Evolutionary conservation across 1,139 yeast genomes (phyloP).

Genomic region (Diutina pseudorugosa): DNA sequence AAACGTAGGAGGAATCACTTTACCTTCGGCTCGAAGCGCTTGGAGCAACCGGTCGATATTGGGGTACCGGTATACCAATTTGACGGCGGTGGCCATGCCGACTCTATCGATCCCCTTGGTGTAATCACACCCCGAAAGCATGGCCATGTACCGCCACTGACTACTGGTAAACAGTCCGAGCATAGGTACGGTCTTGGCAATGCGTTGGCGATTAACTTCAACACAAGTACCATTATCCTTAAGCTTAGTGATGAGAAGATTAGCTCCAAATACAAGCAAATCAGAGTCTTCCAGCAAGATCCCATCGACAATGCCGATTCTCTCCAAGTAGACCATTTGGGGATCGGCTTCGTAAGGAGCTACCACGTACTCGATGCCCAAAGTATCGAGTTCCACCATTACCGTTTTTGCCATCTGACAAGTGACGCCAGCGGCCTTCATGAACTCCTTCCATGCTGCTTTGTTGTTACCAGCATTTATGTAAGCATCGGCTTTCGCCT

Average conservation of each 20-base stretch:
- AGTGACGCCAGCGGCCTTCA: conserved; percentile 77
- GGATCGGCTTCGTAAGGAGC: conserved; percentile 99
- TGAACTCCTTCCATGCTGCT: conserved; percentile 56
- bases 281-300: conserved; percentile 94
- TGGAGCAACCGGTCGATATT: conserved; percentile 43
- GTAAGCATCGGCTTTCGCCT: conserved; percentile 38
- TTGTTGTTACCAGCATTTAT: conserved; percentile 39
- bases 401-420: conserved; percentile 85
- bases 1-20: conserved; percentile 47
- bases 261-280: conserved; percentile 78
- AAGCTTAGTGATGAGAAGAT: conserved; percentile 63
- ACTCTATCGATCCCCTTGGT: conserved; percentile 75
- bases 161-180: conserved; percentile 35
- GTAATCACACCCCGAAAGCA: conserved; percentile 91
- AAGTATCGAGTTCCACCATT: conserved; percentile 56
- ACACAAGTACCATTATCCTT: conserved; percentile 68
- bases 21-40: conserved; percentile 53
- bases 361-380: conserved; percentile 59
- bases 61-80: conserved; percentile 38
- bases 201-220: conserved; percentile 48
- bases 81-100: conserved; percentile 72
- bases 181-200: conserved; percentile 32
- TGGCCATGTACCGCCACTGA: conserved; percentile 68
- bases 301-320: conserved; percentile 64
- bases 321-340: conserved; percentile 86